Evolutionary conservation across 805 yeast genomes (phyloP).

Genomic region (Starmerella potacharoeniae): DNA sequence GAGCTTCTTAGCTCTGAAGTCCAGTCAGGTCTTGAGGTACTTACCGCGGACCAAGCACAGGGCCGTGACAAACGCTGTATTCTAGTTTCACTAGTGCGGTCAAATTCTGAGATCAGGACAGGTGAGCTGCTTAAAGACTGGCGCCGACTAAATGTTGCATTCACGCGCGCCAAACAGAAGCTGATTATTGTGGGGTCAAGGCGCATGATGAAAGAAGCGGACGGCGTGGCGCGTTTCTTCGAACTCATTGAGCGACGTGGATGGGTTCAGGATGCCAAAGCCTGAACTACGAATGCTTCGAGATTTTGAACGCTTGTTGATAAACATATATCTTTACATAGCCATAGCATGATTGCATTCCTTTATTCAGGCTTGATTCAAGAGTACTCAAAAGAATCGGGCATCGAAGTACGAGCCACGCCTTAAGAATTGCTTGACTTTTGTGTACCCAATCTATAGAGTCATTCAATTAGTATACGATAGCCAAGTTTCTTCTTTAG

Average conservation of each 20-base stretch:
- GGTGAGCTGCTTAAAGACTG: slow-evolving; percentile 80
- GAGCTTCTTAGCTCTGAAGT: slow-evolving; percentile 29
- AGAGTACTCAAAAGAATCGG: too few species aligned
- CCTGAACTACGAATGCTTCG: too few species aligned
- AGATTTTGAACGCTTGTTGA: too few species aligned
- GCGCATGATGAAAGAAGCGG: slow-evolving; percentile 27
- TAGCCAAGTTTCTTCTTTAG: too few species aligned
- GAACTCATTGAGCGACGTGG: slow-evolving; percentile 10
- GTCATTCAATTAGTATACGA: too few species aligned
- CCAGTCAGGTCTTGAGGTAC: slow-evolving; percentile 45
- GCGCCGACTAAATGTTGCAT: slow-evolving; percentile 88
- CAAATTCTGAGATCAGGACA: slow-evolving; percentile 51
- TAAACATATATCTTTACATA: too few species aligned
- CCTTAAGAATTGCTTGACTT: too few species aligned
- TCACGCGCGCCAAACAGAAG: slow-evolving; percentile 80
- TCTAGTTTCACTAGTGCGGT: slow-evolving; percentile 77
- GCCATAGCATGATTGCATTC: too few species aligned
- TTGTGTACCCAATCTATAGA: too few species aligned
- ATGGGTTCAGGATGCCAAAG: slow-evolving; percentile 11
- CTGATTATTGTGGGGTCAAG: slow-evolving; percentile 73
- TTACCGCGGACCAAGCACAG: slow-evolving; percentile 93
- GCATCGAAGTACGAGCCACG: too few species aligned
- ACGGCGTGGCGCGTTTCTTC: slow-evolving; percentile 17
- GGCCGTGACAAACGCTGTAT: slow-evolving; percentile 92
- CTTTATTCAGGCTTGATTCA: too few species aligned